A percentile compares a stretch with the other conserved stretches of the same genome.
Evolutionary conservation across 139 green algal genomes (phyloP).

Genomic region (Coccomyxa sp.): DNA sequence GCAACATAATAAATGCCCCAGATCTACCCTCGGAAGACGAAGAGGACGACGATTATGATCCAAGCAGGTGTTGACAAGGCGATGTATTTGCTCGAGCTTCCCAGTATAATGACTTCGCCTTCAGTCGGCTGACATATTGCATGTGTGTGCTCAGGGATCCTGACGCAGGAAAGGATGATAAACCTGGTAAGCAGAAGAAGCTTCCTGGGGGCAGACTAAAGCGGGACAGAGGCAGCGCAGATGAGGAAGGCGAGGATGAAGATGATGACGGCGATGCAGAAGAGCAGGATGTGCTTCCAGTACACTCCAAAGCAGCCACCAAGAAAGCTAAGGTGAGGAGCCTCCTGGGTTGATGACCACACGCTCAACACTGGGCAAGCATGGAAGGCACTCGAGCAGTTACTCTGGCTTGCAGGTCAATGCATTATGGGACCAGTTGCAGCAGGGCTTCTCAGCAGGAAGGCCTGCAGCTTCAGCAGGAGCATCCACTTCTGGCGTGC

Average conservation of each 20-base stretch:
- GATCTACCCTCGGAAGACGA: slow-evolving; percentile 58
- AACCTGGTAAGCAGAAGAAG: slow-evolving; percentile 27
- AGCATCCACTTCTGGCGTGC: too few relatives aligned
- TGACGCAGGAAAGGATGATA: slow-evolving; percentile 23
- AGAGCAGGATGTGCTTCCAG: background rate
- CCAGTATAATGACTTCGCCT: too few relatives aligned
- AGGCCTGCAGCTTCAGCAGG: too few relatives aligned
- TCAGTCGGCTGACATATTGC: too few relatives aligned
- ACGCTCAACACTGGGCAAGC: too few relatives aligned
- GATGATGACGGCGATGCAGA: background rate
- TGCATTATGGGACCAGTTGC: too few relatives aligned
- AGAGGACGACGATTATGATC: slow-evolving; percentile 70
- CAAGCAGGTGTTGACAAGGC: slow-evolving; percentile 4
- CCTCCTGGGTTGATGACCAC: too few relatives aligned
- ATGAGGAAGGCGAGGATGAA: background rate
- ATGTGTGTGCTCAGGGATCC: background rate
- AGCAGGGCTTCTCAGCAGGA: too few relatives aligned
- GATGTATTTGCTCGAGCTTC: background rate
- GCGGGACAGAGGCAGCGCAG: slow-evolving; percentile 18
- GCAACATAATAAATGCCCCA: slow-evolving; percentile 6
- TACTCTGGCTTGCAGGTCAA: too few relatives aligned
- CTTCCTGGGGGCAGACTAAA: slow-evolving; percentile 9
- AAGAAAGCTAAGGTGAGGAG: slow-evolving; percentile 33
- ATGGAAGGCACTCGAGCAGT: too few relatives aligned
- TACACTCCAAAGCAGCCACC: slow-evolving; percentile 14